Conservation (phyloP, 176 grass and related monocot species). For the Musa itinerans region DNA sequence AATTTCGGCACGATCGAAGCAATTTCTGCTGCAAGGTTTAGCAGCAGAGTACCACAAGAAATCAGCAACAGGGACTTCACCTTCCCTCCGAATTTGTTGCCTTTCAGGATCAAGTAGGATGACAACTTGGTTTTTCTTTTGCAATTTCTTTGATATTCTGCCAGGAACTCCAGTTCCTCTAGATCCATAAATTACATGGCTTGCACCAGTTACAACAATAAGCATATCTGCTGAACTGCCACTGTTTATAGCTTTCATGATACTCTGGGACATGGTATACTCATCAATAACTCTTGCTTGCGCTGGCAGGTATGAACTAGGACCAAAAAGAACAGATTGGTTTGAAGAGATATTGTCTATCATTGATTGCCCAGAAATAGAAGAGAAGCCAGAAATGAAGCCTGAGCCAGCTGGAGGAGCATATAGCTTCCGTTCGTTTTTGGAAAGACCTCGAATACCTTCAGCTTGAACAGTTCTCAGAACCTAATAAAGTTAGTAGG, state of each 20-base stretch:
- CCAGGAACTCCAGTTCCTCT: constrained; percentile 83
- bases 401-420: constrained; percentile 83
- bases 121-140: constrained; percentile 95
- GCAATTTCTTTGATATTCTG: constrained; percentile 86
- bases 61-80: constrained; percentile 91
- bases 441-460: constrained; percentile 81
- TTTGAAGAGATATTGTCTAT: constrained; percentile 71
- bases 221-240: constrained; percentile 70
- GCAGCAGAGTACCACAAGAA: constrained; percentile 95
- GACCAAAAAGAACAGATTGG: constrained; percentile 51
- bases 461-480: constrained; percentile 86
- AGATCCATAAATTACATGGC: constrained; percentile 86
- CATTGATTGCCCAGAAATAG: constrained; percentile 64
- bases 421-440: constrained; percentile 64
- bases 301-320: constrained; percentile 78
- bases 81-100: constrained; percentile 83
- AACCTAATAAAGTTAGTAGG: constrained; percentile 40
- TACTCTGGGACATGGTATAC: constrained; percentile 84
- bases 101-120: constrained; percentile 96
- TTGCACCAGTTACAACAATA: constrained; percentile 72
- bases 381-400: constrained; percentile 97
- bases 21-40: constrained; percentile 91
- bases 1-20: constrained; percentile 97
- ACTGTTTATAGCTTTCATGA: constrained; percentile 64
- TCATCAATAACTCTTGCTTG: constrained; percentile 97